Conservation (phyloP, 345 rosid species). For the Gossypium arboreum region DNA sequence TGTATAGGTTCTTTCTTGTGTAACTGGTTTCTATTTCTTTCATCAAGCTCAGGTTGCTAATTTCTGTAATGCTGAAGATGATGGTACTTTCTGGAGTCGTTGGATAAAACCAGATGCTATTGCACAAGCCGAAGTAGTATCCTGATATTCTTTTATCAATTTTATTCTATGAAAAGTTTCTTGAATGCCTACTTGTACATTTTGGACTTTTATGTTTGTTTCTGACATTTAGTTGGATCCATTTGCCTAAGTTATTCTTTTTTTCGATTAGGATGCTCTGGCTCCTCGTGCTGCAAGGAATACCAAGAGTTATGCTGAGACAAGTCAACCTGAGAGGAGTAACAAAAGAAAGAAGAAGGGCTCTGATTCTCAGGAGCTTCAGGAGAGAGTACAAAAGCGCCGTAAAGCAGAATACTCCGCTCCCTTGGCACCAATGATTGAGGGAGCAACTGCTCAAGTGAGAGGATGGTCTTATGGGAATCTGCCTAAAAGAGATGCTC, state of each 20-base stretch:
- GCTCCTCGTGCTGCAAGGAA: constrained; percentile 96
- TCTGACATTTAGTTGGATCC: constrained; percentile 4
- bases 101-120: constrained; percentile 99
- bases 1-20: not conserved
- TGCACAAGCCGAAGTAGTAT: constrained; percentile 72
- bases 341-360: constrained; percentile 89
- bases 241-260: constrained; percentile 9
- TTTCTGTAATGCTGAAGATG: constrained; percentile 65
- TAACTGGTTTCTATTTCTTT: constrained; percentile 16
- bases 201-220: not conserved
- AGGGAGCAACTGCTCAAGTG: constrained; percentile 90
- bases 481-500: constrained; percentile 95
- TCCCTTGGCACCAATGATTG: constrained; percentile 65
- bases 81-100: constrained; percentile 98
- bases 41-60: constrained; percentile 70
- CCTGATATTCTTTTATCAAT: constrained; percentile 14
- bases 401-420: constrained; percentile 66
- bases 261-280: constrained; percentile 61
- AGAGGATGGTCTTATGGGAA: constrained; percentile 97
- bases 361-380: constrained; percentile 58
- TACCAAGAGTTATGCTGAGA: constrained; percentile 87
- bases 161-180: constrained; percentile 2
- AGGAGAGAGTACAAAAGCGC: constrained; percentile 66
- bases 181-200: not conserved
- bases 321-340: constrained; percentile 57